Conservation (phyloP, 257 asterid genomes). For the Solanum dulcamara region DNA sequence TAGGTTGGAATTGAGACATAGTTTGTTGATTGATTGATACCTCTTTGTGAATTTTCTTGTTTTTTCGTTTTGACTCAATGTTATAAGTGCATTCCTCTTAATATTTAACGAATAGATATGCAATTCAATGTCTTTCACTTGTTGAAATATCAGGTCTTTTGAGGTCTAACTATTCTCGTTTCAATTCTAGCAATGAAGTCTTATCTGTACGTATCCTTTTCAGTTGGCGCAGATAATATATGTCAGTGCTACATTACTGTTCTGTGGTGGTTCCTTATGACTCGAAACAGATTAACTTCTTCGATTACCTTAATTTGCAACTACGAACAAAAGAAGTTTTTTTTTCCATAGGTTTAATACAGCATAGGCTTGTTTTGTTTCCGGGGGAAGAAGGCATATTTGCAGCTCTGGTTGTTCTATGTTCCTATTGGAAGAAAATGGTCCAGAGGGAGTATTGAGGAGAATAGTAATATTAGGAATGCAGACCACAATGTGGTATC, state of each 20-base stretch:
- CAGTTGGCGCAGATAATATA: not conserved
- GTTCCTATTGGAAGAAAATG: not conserved
- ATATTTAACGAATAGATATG: not conserved
- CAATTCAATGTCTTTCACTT: not conserved
- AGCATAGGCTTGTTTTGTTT: not conserved
- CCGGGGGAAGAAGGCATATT: not conserved
- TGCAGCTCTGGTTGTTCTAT: not conserved
- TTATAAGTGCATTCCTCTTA: not conserved
- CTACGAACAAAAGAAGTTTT: not conserved
- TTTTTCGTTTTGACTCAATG: not conserved
- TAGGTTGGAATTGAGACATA: not conserved
- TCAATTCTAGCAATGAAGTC: not conserved
- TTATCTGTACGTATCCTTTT: not conserved
- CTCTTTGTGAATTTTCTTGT: not conserved
- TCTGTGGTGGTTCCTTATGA: not conserved
- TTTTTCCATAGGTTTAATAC: too few species aligned
- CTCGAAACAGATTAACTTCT: not conserved
- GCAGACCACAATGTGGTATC: too few species aligned
- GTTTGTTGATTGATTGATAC: not conserved
- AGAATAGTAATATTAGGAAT: not conserved
- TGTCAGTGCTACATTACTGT: not conserved
- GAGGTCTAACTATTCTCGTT: not conserved
- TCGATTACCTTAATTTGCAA: not conserved
- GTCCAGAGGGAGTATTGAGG: not conserved
- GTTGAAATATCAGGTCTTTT: not conserved